Evolutionary conservation across 2,329 filamentous ascomycete species (phyloP).

Genomic region (Didymella arachidicola): DNA sequence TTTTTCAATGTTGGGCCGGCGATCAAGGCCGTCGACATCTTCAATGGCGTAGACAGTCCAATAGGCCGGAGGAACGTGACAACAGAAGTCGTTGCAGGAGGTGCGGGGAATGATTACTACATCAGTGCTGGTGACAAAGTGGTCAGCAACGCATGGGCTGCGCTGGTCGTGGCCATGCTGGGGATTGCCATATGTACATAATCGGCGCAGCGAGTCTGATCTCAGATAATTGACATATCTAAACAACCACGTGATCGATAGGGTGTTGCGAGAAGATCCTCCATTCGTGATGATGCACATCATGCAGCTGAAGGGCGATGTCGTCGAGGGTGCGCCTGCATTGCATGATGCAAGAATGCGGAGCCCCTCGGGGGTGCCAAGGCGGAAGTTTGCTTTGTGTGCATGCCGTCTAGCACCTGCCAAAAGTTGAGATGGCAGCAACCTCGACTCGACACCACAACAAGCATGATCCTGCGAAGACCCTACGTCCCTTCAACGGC

Average conservation of each 20-base stretch:
- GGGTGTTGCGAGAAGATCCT: neutral
- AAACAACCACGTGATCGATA: neutral
- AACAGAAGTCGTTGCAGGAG: slow-evolving; percentile 11
- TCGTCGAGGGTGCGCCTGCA: neutral
- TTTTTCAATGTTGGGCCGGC: slow-evolving; percentile 77
- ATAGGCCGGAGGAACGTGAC: slow-evolving; percentile 53
- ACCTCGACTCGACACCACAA: neutral
- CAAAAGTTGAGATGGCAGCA: slow-evolving; percentile 21
- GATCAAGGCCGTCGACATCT: slow-evolving; percentile 69
- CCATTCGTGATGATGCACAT: neutral
- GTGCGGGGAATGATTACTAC: slow-evolving; percentile 8
- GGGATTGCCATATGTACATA: slow-evolving; percentile 7
- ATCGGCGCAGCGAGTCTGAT: too few relatives aligned
- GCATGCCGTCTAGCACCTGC: slow-evolving; percentile 1
- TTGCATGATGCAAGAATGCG: slow-evolving; percentile 9
- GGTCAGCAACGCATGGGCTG: slow-evolving; percentile 11
- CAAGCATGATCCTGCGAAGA: slow-evolving; percentile 20
- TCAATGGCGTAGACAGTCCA: slow-evolving; percentile 65
- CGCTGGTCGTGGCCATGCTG: slow-evolving; percentile 9
- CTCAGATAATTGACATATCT: neutral
- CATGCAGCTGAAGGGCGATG: neutral
- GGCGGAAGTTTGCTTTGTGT: slow-evolving; percentile 27
- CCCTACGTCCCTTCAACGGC: slow-evolving; percentile 39
- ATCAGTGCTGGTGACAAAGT: slow-evolving; percentile 10
- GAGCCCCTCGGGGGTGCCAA: slow-evolving; percentile 39